Conservation (phyloP, 2,329 filamentous ascomycete genomes). For the Aspergillus sp. region DNA sequence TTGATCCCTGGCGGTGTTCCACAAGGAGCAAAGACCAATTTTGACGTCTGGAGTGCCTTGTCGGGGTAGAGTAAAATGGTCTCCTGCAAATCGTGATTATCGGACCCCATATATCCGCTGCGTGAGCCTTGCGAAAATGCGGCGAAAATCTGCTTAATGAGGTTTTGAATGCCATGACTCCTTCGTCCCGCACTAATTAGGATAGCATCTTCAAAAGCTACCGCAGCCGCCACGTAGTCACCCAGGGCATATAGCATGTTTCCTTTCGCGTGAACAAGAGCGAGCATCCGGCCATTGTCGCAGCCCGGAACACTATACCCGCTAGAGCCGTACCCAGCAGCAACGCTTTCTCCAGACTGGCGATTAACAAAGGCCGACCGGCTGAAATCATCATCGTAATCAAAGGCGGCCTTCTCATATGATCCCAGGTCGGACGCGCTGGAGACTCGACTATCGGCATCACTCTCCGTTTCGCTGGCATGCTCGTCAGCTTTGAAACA, state of each 20-base stretch:
- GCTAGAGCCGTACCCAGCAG: constrained; percentile 68
- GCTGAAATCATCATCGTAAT: constrained; percentile 51
- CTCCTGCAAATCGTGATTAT: constrained; percentile 42
- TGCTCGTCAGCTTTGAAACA: constrained; percentile 52
- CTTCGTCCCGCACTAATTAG: constrained; percentile 77
- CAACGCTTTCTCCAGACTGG: constrained; percentile 29
- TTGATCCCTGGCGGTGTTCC: constrained; percentile 78
- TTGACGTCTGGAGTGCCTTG: constrained; percentile 77
- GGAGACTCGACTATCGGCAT: constrained; percentile 54
- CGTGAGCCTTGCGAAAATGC: constrained; percentile 59
- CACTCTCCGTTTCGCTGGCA: constrained; percentile 61
- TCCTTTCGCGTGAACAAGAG: constrained; percentile 96
- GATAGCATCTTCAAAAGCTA: constrained; percentile 92
- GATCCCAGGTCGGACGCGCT: constrained; percentile 51
- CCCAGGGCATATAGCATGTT: constrained; percentile 94
- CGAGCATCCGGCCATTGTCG: constrained; percentile 89
- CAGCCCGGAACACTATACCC: constrained; percentile 80
- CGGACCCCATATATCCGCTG: constrained; percentile 37
- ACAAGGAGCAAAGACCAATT: constrained; percentile 73
- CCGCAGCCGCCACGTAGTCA: constrained; percentile 75
- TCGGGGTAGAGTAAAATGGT: constrained; percentile 82
- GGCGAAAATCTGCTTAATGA: constrained; percentile 75
- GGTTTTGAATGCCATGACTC: constrained; percentile 68
- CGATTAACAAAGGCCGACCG: constrained; percentile 25
- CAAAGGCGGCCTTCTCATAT: constrained; percentile 58